Percentiles rank a stretch among this genome's conserved stretches.
Evolutionary conservation across 2,329 filamentous ascomycete species (phyloP).

Genomic region (Apiospora hydei): DNA sequence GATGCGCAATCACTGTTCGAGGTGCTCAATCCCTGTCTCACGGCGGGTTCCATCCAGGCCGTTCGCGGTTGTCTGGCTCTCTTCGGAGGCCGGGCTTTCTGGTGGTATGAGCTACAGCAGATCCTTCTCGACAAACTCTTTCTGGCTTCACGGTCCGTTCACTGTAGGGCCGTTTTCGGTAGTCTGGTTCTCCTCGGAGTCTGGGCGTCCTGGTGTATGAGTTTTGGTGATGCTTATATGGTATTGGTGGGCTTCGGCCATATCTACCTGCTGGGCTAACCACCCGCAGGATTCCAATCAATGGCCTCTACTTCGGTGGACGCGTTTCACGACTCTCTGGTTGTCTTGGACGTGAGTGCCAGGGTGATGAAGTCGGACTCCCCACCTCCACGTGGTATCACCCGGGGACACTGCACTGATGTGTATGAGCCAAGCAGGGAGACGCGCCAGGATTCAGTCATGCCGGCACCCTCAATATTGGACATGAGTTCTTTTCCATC

Average conservation of each 20-base stretch:
- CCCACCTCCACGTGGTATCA: constrained; percentile 11
- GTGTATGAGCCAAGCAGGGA: constrained; percentile 4
- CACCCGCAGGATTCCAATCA: neutral
- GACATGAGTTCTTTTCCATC: no score
- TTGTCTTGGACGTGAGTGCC: neutral
- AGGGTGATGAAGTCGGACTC: constrained; percentile 16
- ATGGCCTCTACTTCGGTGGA: neutral
- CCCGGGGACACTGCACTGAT: constrained; percentile 2
- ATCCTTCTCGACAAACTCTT: neutral
- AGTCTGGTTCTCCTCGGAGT: neutral
- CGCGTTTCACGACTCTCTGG: neutral
- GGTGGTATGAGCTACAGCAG: neutral
- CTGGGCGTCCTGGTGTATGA: neutral
- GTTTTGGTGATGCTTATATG: neutral
- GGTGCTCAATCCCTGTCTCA: neutral
- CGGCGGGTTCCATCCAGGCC: neutral
- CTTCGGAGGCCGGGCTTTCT: neutral
- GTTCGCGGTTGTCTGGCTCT: neutral
- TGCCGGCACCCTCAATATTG: no score
- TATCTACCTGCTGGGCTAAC: neutral
- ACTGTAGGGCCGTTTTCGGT: neutral
- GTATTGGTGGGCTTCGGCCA: neutral
- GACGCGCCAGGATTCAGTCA: no score
- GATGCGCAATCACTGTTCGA: neutral
- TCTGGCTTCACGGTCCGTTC: neutral